Conservation (phyloP, 2,329 filamentous ascomycete genomes). For the Phyllosticta citriasiana region DNA sequence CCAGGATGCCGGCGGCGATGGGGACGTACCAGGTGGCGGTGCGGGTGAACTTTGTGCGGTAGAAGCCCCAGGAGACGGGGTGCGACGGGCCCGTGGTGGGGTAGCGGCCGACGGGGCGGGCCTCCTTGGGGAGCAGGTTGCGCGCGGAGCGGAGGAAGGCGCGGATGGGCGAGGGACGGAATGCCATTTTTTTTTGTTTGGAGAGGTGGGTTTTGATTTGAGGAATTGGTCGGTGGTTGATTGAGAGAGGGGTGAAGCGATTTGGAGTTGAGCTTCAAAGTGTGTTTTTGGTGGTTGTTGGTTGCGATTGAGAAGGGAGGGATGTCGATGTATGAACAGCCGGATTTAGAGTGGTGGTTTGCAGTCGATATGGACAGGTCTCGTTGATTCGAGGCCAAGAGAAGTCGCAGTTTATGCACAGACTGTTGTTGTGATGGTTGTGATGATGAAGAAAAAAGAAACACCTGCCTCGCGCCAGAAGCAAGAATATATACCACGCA, state of each 20-base stretch:
- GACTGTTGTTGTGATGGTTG: not conserved
- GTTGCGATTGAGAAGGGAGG: not conserved
- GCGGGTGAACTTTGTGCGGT: conserved; percentile 15
- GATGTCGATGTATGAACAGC: not conserved
- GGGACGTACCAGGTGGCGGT: conserved; percentile 23
- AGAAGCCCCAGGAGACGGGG: conserved; percentile 17
- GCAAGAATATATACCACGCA: conserved; percentile 3
- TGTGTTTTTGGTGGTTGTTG: not conserved
- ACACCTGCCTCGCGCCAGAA: conserved; percentile 3
- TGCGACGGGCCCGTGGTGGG: conserved; percentile 19
- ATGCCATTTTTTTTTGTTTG: conserved; percentile 2
- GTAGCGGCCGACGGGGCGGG: conserved; percentile 26
- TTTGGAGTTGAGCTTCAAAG: not conserved
- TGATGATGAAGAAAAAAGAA: conserved; percentile 2
- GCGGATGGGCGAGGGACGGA: conserved; percentile 17
- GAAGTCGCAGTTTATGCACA: not conserved
- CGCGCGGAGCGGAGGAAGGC: conserved; percentile 21
- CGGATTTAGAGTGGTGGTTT: not conserved
- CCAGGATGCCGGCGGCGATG: conserved; percentile 19
- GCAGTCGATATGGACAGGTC: not conserved
- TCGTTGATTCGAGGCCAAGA: not conserved
- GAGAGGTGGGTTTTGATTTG: not conserved
- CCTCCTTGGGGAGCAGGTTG: conserved; percentile 22
- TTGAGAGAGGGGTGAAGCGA: not conserved
- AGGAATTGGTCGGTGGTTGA: not conserved